phyloP scores from a whole-genome alignment of 805 yeast genomes.

The Yamadazyma endophytica region DNA sequence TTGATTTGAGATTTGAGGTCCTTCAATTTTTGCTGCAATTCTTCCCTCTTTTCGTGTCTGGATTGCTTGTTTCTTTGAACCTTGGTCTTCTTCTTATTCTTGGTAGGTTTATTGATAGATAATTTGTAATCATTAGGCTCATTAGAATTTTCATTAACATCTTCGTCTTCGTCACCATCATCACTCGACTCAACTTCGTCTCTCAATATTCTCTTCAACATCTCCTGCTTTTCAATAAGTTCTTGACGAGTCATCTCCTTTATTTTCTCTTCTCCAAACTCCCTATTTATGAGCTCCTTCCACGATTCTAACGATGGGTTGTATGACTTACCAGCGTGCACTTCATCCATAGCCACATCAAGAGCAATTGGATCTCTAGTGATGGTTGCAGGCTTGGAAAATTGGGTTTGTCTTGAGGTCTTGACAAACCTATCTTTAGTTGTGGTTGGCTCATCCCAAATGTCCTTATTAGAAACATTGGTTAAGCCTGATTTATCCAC shows the following conservation, averaged over 20 bases:
- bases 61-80: constrained; percentile 70
- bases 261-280: constrained; percentile 60
- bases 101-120: constrained; percentile 71
- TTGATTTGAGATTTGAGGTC: constrained; percentile 55
- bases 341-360: constrained; percentile 42
- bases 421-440: neutral
- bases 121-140: constrained; percentile 38
- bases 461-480: constrained; percentile 46
- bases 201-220: constrained; percentile 62
- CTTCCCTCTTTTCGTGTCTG: constrained; percentile 55
- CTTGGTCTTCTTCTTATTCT: constrained; percentile 67
- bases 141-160: constrained; percentile 20
- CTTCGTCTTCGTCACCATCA: constrained; percentile 31
- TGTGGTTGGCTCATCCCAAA: constrained; percentile 54
- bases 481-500: constrained; percentile 61
- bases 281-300: constrained; percentile 66
- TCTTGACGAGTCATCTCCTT: constrained; percentile 61
- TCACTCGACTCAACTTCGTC: constrained; percentile 46
- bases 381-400: constrained; percentile 8
- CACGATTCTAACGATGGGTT: constrained; percentile 86
- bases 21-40: constrained; percentile 54
- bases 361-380: constrained; percentile 47
- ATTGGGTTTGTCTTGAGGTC: neutral
- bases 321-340: constrained; percentile 88
- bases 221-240: constrained; percentile 58